phyloP scores from a whole-genome alignment of 192 early-diverging fungal species.

The Entomortierella lignicola region DNA sequence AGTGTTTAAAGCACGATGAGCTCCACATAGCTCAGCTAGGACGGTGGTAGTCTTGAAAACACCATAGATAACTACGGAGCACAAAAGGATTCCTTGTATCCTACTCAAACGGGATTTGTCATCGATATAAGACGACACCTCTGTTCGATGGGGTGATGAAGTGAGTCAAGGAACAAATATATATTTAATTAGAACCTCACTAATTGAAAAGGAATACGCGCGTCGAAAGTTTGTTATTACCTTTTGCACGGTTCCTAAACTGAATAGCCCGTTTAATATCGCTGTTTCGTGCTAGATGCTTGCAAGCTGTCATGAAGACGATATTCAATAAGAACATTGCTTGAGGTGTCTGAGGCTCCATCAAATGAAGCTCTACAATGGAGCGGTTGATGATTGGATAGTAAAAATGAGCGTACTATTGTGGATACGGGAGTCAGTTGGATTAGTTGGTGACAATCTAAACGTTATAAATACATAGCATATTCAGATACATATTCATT shows the following conservation, averaged over 20 bases:
- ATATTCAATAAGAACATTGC: conserved; percentile 28
- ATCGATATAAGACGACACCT: conserved; percentile 20
- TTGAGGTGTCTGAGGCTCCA: conserved; percentile 26
- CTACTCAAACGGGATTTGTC: conserved; percentile 2
- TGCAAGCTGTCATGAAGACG: conserved; percentile 37
- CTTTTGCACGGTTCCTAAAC: conserved; percentile 36
- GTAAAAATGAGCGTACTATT: conserved; percentile 26
- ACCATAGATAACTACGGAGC: conserved; percentile 19
- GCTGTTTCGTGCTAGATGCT: conserved; percentile 16
- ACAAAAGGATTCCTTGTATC: conserved; percentile 10
- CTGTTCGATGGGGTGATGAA: too few relatives aligned
- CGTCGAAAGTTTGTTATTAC: too few relatives aligned
- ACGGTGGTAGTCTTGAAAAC: neutral
- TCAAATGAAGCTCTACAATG: conserved; percentile 17
- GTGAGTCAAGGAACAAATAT: too few relatives aligned
- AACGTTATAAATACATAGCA: too few relatives aligned
- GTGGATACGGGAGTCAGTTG: neutral
- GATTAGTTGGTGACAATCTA: too few relatives aligned
- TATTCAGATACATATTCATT: neutral
- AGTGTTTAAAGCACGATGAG: neutral
- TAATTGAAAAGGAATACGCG: too few relatives aligned
- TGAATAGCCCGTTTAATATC: conserved; percentile 31
- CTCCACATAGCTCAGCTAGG: conserved; percentile 8
- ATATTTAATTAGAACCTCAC: too few relatives aligned
- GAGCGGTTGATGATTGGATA: conserved; percentile 33